Conservation (phyloP, 139 green algal species). For the Gonium pectorale region DNA sequence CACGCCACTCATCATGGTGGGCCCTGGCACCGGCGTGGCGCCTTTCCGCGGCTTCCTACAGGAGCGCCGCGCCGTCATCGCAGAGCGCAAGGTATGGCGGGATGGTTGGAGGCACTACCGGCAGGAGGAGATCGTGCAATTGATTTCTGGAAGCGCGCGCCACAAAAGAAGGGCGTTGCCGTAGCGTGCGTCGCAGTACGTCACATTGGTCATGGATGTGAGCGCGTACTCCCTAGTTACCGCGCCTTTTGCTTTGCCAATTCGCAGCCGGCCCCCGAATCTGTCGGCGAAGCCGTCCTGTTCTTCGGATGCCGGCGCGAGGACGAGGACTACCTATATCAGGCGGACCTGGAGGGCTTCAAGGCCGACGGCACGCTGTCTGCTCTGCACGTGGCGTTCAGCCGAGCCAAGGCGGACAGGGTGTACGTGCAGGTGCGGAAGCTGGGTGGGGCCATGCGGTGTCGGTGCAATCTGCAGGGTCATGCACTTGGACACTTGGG, state of each 20-base stretch:
- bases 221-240: no score
- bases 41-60: constrained; percentile 92
- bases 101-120: no score
- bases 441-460: no score
- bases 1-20: constrained; percentile 88
- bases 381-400: constrained; percentile 85
- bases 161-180: no score
- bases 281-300: constrained; percentile 68
- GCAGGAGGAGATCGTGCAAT: no score
- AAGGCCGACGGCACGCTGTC: constrained; percentile 77
- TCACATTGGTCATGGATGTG: no score
- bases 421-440: constrained; percentile 56
- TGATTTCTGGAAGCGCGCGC: no score
- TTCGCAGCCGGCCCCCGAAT: background rate
- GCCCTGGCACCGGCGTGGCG: constrained; percentile 90
- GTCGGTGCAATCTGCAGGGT: no score
- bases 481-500: no score
- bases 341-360: constrained; percentile 75
- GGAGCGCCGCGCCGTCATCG: constrained; percentile 48
- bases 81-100: background rate
- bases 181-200: no score
- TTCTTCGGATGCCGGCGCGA: constrained; percentile 90
- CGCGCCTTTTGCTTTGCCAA: background rate
- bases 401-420: constrained; percentile 63
- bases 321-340: constrained; percentile 91